Evolutionary conservation across 805 yeast genomes (phyloP).

Genomic region (Schwanniomyces pseudopolymorphus): DNA sequence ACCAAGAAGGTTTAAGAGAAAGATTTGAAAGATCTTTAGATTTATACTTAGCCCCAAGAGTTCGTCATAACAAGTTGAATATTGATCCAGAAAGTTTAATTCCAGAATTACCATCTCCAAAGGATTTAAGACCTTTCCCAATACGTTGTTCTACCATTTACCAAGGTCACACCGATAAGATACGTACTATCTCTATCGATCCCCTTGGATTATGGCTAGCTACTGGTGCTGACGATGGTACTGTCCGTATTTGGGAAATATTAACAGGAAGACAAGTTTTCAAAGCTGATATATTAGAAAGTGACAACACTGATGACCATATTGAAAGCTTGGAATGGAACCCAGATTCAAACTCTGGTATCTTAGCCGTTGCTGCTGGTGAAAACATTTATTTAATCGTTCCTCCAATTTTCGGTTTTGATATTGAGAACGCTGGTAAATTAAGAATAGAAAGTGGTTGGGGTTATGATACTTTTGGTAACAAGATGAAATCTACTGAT

Average conservation of each 20-base stretch:
- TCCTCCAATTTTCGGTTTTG: conserved; percentile 90
- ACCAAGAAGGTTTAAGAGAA: conserved; percentile 80
- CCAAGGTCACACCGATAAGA: conserved; percentile 79
- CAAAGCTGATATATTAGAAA: conserved; percentile 53
- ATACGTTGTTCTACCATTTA: conserved; percentile 81
- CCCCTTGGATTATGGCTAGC: conserved; percentile 94
- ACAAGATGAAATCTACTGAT: conserved; percentile 30
- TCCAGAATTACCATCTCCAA: conserved; percentile 95
- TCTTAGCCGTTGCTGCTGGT: conserved; percentile 82
- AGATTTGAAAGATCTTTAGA: conserved; percentile 93
- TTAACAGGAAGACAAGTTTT: conserved; percentile 92
- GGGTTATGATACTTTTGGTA: conserved; percentile 74
- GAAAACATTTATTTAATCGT: conserved; percentile 74
- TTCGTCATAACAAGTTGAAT: conserved; percentile 83
- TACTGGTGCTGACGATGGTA: conserved; percentile 96
- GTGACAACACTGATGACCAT: conserved; percentile 66
- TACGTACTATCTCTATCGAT: conserved; percentile 80
- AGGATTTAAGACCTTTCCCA: conserved; percentile 96
- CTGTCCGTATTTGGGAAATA: conserved; percentile 95
- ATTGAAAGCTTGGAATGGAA: conserved; percentile 87
- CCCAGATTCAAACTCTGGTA: conserved; percentile 72
- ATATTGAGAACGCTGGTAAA: conserved; percentile 77
- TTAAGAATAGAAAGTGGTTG: conserved; percentile 85
- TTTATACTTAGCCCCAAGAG: conserved; percentile 90
- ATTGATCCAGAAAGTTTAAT: conserved; percentile 95